Conservation (phyloP, 768 basidiomycete genomes). For the Macrocybe gigantea region DNA sequence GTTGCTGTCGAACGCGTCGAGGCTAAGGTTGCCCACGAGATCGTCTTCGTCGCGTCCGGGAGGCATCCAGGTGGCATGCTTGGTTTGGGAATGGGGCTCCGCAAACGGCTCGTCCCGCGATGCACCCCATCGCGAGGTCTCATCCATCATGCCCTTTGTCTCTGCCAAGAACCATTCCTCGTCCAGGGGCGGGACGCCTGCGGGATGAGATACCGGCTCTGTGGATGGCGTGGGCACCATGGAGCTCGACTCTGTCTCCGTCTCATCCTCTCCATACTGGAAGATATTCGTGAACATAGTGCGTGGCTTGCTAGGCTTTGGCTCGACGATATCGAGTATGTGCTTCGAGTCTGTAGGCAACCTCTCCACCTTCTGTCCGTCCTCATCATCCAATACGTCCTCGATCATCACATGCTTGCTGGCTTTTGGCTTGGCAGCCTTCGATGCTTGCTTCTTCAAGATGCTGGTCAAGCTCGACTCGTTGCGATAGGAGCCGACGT, state of each 20-base stretch:
- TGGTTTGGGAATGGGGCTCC: not conserved
- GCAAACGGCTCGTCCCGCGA: not conserved
- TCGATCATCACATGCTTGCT: constrained; percentile 34
- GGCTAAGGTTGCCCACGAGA: not conserved
- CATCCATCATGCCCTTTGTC: constrained; percentile 15
- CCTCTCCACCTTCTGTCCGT: constrained; percentile 15
- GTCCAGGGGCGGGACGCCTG: constrained; percentile 15
- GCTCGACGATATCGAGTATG: constrained; percentile 33
- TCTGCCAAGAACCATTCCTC: constrained; percentile 20
- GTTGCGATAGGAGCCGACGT: not conserved
- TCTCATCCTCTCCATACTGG: constrained; percentile 21
- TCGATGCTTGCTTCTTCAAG: constrained; percentile 9
- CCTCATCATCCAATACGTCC: constrained; percentile 40
- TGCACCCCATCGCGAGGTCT: not conserved
- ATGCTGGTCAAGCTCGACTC: not conserved
- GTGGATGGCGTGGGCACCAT: constrained; percentile 20
- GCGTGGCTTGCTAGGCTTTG: constrained; percentile 34
- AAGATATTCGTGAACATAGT: constrained; percentile 32
- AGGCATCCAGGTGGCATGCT: not conserved
- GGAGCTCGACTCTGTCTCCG: constrained; percentile 16
- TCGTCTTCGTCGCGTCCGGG: constrained; percentile 4
- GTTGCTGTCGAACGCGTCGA: constrained; percentile 9
- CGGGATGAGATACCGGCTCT: constrained; percentile 20
- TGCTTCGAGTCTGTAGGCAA: constrained; percentile 28
- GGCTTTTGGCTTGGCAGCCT: not conserved